Base-by-base conservation (phyloP, 73 alveolate species). In the Durusdinium trenchii region DNA sequence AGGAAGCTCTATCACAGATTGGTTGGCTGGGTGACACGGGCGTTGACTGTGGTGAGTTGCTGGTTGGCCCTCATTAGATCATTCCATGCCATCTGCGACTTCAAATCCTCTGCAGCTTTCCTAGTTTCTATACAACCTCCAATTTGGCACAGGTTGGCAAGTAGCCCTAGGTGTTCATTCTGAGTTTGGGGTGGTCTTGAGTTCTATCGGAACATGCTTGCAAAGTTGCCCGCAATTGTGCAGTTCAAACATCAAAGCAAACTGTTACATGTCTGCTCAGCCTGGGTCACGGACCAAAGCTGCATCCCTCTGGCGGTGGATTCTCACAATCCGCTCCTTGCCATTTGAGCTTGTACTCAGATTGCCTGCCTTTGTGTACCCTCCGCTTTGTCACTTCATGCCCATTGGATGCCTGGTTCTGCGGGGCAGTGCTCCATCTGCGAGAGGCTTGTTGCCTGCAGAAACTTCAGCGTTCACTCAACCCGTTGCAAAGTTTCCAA, bases 371-470 rank as follows among this genome's bases (percentile, higher is more conserved):
- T 30, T 75, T n/a, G n/a, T n/a, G n/a, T n/a, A n/a, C n/a, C n/a
- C n/a, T n/a, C n/a, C 35, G 20, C 85, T 38, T 64, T 64, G 10
- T 32, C 45, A 64, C 28, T 30, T 62, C 76, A 20, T 23, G n/a
- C 30, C 73, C 9, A 30, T 43, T 32, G 46, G 52, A 3, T 47
- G 82, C 96, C 96, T 89, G 96, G 86, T 45, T 89, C 86, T 45
- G 96, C 73, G 1, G 96, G 96, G 23, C 96, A 89, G 85, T 89
- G 96, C 86, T 89, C 96, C 96, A 89, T 89, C 85, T 89, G 73
- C 23, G 96, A 89, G 46, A 89, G 96, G 71, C 86, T 61, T 35
- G 96, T 89, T 6, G 96, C 96, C 96, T 89, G 40, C 51, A 36
- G 51, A 36, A 60, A 46, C 5, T 28, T 14, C 90, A 79, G 0